These are phyloP conservation scores for Kuraishia molischiana DNA, from an alignment of 805 yeast genomes.

Conservation along the genomic window DNA sequence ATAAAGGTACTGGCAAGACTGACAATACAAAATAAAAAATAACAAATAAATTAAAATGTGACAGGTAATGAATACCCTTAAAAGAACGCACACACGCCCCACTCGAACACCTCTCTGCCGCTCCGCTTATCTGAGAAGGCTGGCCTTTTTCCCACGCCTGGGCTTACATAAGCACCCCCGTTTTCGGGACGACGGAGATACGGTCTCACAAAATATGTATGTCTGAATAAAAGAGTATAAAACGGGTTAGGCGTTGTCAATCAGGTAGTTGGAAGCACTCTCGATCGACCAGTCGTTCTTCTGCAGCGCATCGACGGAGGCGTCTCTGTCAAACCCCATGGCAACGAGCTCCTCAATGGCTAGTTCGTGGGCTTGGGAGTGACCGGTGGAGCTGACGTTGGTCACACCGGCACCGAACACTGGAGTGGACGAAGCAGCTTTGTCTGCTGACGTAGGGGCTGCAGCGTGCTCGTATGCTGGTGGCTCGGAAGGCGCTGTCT, in stretches of 20 bases:
- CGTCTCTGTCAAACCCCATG: constrained; percentile 75
- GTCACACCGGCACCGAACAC: not conserved
- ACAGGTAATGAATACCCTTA: too few relatives aligned
- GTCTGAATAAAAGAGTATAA: not conserved
- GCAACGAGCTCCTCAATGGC: constrained; percentile 75
- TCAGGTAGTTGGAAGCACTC: constrained; percentile 76
- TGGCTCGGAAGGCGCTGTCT: constrained; percentile 8
- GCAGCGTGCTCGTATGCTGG: constrained; percentile 3
- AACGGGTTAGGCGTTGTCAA: constrained; percentile 50
- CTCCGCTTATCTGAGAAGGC: too few relatives aligned
- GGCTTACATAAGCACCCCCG: too few relatives aligned
- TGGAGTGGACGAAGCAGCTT: constrained; percentile 2
- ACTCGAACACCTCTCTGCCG: too few relatives aligned
- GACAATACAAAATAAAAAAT: too few relatives aligned
- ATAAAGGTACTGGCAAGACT: too few relatives aligned
- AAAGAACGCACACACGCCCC: too few relatives aligned
- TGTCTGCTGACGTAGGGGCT: constrained; percentile 6
- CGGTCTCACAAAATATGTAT: too few relatives aligned
- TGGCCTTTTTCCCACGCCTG: too few relatives aligned
- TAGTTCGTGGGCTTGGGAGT: constrained; percentile 21
- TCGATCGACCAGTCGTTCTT: constrained; percentile 67
- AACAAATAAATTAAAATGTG: too few relatives aligned
- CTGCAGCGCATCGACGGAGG: constrained; percentile 60
- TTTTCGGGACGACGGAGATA: too few relatives aligned
- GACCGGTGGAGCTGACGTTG: not conserved